Evolutionary conservation across 345 rosid species (phyloP), one percentile per base, ranked within the genome.

Genomic region (Arabis alpina): DNA sequence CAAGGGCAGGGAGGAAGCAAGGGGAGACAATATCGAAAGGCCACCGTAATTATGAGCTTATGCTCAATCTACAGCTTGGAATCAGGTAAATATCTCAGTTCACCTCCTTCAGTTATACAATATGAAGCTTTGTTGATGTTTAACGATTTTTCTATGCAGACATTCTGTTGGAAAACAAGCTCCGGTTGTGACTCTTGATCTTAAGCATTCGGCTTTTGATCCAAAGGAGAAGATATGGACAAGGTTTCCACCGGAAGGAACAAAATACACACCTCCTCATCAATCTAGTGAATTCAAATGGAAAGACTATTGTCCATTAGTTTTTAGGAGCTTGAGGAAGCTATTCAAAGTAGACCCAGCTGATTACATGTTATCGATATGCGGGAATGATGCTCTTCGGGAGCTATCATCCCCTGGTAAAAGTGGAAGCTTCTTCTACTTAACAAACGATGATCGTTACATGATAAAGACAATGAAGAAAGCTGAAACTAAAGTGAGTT

Each of bases 371-470:
- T 6, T 93, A 62, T 93, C 98, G 0, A 87, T 93, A n/a, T 93
- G 98, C 39, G 98, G 98, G 28, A 81, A 93, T 40, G 88, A 93
- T 61, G 98, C 98, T 8, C 98, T 93, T 13, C 80, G 97, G 8
- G 97, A 93, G 63, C 92, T 90, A 41, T 93, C 98, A 2, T 93
- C 98, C 24, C 98, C 98, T 25, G 98, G 98, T 50, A 93, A 93
- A 85, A 93, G 98, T 68, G 98, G 98, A 41, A 93, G 98, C 82
- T 93, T 93, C 63, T 93, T 93, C 74, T 93, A 93, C 79, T 78
- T 93, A 68, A 90, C 98, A 10, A 79, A 87, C 30, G 96, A 93
- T 56, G 98, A 93, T 55, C 87, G 87, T 19, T 93, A 93, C 68
- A 93, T 93, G 97, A 93, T 93, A 8, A 93, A 93, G 80, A 93